phyloP scores from a whole-genome alignment of 495 filamentous ascomycete genomes.

The Lophiostoma macrostomum region DNA sequence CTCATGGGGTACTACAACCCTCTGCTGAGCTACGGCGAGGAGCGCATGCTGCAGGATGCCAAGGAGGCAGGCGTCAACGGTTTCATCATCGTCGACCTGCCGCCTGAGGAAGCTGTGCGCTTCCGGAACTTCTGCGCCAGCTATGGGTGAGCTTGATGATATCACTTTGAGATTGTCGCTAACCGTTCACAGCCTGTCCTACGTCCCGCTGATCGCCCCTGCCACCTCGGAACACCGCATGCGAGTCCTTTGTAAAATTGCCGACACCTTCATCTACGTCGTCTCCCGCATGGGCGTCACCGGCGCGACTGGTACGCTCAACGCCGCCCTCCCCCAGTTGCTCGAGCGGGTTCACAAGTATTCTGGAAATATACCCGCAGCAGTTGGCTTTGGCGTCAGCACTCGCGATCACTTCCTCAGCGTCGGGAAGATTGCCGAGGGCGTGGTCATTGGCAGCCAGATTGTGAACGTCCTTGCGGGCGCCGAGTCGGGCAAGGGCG shows the following conservation, averaged over 20 bases:
- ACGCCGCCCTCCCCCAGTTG: slow-evolving; percentile 72
- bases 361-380: slow-evolving; percentile 85
- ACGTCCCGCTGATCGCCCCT: slow-evolving; percentile 92
- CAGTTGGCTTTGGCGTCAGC: slow-evolving; percentile 93
- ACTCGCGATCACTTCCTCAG: slow-evolving; percentile 90
- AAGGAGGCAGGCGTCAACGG: slow-evolving; percentile 86
- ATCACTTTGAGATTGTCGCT: neutral
- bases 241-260: slow-evolving; percentile 93
- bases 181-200: slow-evolving; percentile 57
- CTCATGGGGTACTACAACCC: slow-evolving; percentile 99
- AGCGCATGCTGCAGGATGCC: slow-evolving; percentile 79
- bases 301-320: slow-evolving; percentile 80
- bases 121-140: slow-evolving; percentile 82
- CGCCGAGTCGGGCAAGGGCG: slow-evolving; percentile 64
- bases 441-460: slow-evolving; percentile 96
- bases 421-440: slow-evolving; percentile 79
- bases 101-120: slow-evolving; percentile 90
- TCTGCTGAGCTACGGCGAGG: slow-evolving; percentile 86
- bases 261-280: slow-evolving; percentile 98
- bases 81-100: slow-evolving; percentile 95
- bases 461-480: slow-evolving; percentile 77
- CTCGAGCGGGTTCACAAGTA: slow-evolving; percentile 83
- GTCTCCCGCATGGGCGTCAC: slow-evolving; percentile 98
- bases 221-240: slow-evolving; percentile 88
- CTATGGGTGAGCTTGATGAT: slow-evolving; percentile 10